A percentile compares a stretch with the other conserved stretches of the same genome.
These are phyloP conservation scores for Hyaloperonospora brassicae DNA, from an alignment of 352 stramenopile species.

Conservation along the genomic window DNA sequence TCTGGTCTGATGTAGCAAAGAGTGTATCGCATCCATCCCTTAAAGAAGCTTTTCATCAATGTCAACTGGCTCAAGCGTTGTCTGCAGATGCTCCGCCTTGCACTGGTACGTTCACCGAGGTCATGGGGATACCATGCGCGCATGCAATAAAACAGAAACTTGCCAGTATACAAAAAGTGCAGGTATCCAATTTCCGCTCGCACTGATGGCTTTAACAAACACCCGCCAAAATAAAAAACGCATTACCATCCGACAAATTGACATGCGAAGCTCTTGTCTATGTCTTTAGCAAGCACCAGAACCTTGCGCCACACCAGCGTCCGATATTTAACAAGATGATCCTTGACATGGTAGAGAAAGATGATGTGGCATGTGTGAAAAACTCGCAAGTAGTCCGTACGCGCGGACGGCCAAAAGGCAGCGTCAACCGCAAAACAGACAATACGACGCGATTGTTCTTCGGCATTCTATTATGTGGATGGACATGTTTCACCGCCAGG, in stretches of 20 bases:
- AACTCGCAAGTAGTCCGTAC: conserved; percentile 1
- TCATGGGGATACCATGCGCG: conserved; percentile 1
- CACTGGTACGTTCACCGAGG: background rate
- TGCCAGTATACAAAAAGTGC: background rate
- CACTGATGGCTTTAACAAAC: background rate
- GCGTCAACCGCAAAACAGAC: conserved; percentile 1
- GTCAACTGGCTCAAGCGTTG: background rate
- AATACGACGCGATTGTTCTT: conserved; percentile 1
- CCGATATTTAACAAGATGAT: background rate
- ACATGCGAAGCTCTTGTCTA: background rate
- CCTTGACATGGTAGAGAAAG: conserved; percentile 1
- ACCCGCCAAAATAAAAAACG: background rate
- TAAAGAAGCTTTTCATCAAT: no score
- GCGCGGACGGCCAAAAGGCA: background rate
- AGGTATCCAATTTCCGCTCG: background rate
- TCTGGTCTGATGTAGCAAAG: no score
- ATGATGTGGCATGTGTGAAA: background rate
- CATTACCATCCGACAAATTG: conserved; percentile 2
- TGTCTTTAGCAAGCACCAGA: background rate
- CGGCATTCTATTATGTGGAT: background rate
- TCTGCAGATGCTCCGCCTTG: background rate
- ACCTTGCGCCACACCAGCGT: background rate
- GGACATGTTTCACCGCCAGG: background rate
- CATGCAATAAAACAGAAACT: conserved; percentile 2
- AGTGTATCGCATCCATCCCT: no score